Percentiles rank a stretch among this genome's conserved stretches.
Evolutionary conservation across 176 grass and related monocot genomes (phyloP).

Genomic region (Zea luxurians): DNA sequence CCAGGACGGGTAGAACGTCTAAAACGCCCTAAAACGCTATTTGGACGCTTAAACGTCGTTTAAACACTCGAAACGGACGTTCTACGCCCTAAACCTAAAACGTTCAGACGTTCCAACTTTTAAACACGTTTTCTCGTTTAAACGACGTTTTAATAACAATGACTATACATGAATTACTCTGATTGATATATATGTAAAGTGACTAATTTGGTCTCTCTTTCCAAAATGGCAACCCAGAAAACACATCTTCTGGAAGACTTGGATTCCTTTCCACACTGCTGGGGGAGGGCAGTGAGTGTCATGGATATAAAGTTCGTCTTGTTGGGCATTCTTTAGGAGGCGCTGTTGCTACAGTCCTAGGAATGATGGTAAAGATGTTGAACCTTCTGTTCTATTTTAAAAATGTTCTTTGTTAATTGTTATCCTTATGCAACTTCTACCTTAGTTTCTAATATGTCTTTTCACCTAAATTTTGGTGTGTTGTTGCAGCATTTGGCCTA

Average conservation of each 20-base stretch:
- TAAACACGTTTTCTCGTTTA: no score
- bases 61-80: no score
- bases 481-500: background rate
- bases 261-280: conserved; percentile 79
- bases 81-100: no score
- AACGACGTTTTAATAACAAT: no score
- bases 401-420: conserved; percentile 19
- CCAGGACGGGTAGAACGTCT: no score
- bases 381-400: conserved; percentile 9
- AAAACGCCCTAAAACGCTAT: no score
- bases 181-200: background rate
- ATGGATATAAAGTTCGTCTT: conserved; percentile 81
- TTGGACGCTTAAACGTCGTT: no score
- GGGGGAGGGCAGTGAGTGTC: conserved; percentile 61
- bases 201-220: conserved; percentile 27
- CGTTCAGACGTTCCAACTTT: no score
- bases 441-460: background rate
- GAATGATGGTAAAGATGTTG: conserved; percentile 74
- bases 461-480: conserved; percentile 2
- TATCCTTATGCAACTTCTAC: conserved; percentile 25
- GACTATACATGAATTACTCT: conserved; percentile 15
- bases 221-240: conserved; percentile 57
- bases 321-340: conserved; percentile 97
- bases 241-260: conserved; percentile 46
- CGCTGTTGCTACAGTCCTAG: conserved; percentile 80